Evolutionary conservation across 2,329 filamentous ascomycete species (phyloP), one percentile per base, ranked within the genome.

Genomic region (Thielaviopsis musarum): DNA sequence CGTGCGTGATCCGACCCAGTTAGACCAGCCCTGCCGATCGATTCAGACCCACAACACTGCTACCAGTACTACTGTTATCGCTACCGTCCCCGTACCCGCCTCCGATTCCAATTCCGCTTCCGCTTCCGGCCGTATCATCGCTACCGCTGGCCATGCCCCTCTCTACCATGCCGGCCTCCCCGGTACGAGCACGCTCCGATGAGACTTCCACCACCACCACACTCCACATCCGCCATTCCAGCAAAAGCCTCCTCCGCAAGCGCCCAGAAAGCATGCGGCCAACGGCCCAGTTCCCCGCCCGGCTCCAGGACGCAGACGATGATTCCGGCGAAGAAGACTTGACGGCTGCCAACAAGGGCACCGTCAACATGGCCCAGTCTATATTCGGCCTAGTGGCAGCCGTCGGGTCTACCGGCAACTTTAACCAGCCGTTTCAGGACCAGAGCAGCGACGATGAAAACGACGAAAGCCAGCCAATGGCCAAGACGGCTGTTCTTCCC

Each of bases 321-420:
- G 72, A 72, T n/a, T 72, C 72, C 19, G 71, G 69, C 34, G 76
- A 78, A 53, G 75, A 80, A 64, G 75, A 78, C 45, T 71, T 76
- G 52, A 64, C 73, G 53, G 70, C 71, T 4, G 70, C 74, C 1
- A 69, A 66, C 9, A 73, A 75, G 60, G 72, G 71, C 45, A 71
- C 73, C 15, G 73, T 81, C 71, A 88, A 90, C 67, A 88, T 95
- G 83, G 93, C 95, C 70, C 91, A 95, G 75, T 94, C 88, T 64
- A 84, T 97, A 59, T 95, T 96, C 70, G 90, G 89, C 58, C 81
- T 97, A 72, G 91, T 97, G 65, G 88, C 91, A 6, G 88, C 89
- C 17, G 89, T 89, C 45, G 88, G 90, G 6, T 91, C 88, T 30
- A 83, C 82, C 61, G 84, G 87, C 57, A 86, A 94, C 71, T 90